Conservation (phyloP, 805 yeast species). For the Lipomyces chichibuensis region DNA sequence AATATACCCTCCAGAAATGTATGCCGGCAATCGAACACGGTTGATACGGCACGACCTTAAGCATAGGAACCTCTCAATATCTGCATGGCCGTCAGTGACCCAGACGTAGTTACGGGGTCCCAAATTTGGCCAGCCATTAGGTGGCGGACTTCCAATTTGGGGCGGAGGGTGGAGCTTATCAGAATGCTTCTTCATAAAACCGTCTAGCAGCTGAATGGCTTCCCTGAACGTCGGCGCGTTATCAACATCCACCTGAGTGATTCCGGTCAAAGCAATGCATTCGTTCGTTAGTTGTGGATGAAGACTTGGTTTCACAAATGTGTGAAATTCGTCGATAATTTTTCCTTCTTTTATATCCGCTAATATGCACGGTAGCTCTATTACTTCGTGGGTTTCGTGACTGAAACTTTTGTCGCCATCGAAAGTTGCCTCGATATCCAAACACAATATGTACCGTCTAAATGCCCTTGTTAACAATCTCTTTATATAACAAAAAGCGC, state of each 20-base stretch:
- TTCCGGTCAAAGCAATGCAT: slow-evolving; percentile 32
- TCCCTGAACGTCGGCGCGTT: slow-evolving; percentile 29
- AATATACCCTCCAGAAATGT: slow-evolving; percentile 29
- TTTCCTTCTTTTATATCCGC: slow-evolving; percentile 22
- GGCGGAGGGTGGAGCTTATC: slow-evolving; percentile 17
- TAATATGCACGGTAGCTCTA: slow-evolving; percentile 40
- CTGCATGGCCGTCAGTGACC: slow-evolving; percentile 34
- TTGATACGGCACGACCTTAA: slow-evolving; percentile 27
- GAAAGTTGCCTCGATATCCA: slow-evolving; percentile 36
- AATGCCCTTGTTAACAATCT: neutral
- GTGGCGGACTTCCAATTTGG: slow-evolving; percentile 6
- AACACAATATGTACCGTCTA: slow-evolving; percentile 32
- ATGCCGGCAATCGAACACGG: slow-evolving; percentile 20
- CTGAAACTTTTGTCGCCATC: slow-evolving; percentile 15
- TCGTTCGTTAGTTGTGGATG: slow-evolving; percentile 5
- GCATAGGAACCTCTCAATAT: slow-evolving; percentile 33
- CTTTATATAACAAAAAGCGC: neutral
- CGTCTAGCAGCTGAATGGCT: slow-evolving; percentile 19
- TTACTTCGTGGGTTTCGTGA: slow-evolving; percentile 31
- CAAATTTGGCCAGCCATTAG: slow-evolving; percentile 11
- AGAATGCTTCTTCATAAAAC: slow-evolving; percentile 24
- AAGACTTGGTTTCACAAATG: slow-evolving; percentile 28
- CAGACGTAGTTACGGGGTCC: slow-evolving; percentile 18
- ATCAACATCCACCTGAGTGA: slow-evolving; percentile 18
- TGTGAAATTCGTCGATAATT: slow-evolving; percentile 35